Evolutionary conservation across 805 yeast genomes (phyloP).

Genomic region (Starmerella powellii): DNA sequence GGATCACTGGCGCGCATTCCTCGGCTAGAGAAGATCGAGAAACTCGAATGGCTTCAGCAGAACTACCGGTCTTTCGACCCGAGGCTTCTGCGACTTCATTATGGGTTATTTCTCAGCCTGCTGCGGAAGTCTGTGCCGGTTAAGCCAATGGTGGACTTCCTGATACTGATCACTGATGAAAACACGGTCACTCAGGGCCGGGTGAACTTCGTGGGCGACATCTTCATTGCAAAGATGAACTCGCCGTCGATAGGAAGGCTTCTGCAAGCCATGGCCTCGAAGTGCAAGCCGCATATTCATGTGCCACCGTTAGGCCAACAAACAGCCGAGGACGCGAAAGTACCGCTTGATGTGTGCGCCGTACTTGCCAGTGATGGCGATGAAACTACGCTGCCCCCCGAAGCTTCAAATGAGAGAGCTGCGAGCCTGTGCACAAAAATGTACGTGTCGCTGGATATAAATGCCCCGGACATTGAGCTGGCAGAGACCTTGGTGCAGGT

Average conservation of each 20-base stretch:
- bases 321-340: background rate
- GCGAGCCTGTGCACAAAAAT: constrained; percentile 2
- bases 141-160: constrained; percentile 10
- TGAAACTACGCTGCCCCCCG: constrained; percentile 4
- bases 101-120: constrained; percentile 13
- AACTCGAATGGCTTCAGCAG: constrained; percentile 11
- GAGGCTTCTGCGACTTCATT: constrained; percentile 2
- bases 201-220: constrained; percentile 9
- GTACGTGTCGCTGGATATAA: constrained; percentile 1
- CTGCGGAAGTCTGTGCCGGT: constrained; percentile 11
- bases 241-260: constrained; percentile 17
- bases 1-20: constrained; percentile 11
- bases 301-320: constrained; percentile 17
- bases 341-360: constrained; percentile 3
- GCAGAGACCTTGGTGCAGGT: constrained; percentile 9
- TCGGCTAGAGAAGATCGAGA: constrained; percentile 8
- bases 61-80: constrained; percentile 7
- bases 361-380: background rate
- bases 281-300: constrained; percentile 4
- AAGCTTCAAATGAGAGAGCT: background rate
- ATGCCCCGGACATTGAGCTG: constrained; percentile 6
- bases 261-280: constrained; percentile 6
- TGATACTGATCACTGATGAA: constrained; percentile 9
- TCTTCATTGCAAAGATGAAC: constrained; percentile 3
- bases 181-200: constrained; percentile 14